Evolutionary conservation across 129 eudicot species (phyloP), one percentile per base, ranked within the genome.

Genomic region (Tagetes patula): DNA sequence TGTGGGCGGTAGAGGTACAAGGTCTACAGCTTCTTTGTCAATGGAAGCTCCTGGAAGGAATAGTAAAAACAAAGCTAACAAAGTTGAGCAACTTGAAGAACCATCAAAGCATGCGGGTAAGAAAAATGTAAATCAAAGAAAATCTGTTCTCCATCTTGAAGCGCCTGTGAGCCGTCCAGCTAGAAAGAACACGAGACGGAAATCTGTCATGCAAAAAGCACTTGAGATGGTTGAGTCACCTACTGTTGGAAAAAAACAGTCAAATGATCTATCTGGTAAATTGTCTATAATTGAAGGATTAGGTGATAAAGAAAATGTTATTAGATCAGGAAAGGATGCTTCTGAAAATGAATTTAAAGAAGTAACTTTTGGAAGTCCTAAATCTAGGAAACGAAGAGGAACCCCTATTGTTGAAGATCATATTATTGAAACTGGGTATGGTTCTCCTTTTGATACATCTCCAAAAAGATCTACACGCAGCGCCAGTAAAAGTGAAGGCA

Each of bases 361-460:
- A 4, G 61, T 48, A 52, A 62, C 60, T 56, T 65, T 52, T 8
- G 70, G 54, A 40, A 78, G 67, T 67, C 61, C 58, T 4, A 78
- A 69, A 66, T 52, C 78, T 33, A 81, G 39, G 54, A 83, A 79
- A 76, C 75, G 74, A 50, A 74, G 68, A 64, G 74, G 79, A 65
- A 70, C 62, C 11, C 43, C 46, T 20, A 10, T 70, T 59, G n/a
- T 60, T 64, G 83, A 63, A 62, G 76, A 74, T 80, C 78, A 52
- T 34, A 45, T 12, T 67, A 13, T 67, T 64, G 79, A 13, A 32
- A 42, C 70, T 33, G 72, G 74, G 30, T 14, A 20, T 60, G 69
- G 53, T 64, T 65, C 70, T 67, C 27, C 54, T 56, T 49, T 14
- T 73, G 59, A 62, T 48, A 64, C 43, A 41, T 64, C 87, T 76